Base-by-base conservation (phyloP, 371 early-diverging fungal genomes). In the Fennellomyces sp. region DNA sequence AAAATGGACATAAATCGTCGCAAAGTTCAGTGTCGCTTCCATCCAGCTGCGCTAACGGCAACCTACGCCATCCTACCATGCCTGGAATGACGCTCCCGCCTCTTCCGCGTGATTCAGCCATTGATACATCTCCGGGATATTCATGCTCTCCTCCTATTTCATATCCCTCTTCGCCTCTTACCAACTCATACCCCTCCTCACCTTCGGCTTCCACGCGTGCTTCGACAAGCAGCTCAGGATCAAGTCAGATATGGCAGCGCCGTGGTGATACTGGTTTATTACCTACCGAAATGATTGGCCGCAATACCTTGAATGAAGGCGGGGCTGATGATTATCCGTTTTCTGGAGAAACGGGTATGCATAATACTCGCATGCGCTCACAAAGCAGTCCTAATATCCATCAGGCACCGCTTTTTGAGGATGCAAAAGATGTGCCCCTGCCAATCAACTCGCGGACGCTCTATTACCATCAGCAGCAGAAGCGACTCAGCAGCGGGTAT, bases 371-470 rank as follows among this genome's bases (percentile, higher is more conserved):
- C 4, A 66, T 70, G 47, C 69, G 88, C 26, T 85, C 86, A 7
- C 81, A 82, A 28, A 86, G 86, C 57, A 88, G 75, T 53, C 85
- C 88, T 25, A 84, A 84, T 58, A 84, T 87, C 26, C 85, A 85
- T 19, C 54, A 33, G 25, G 11, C 39, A 21, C 28, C 33, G 48
- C 39, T 3, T 31, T 51, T 15, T 26, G 41, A 56, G 33, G 63
- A 6, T 23, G 23, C 45, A 66, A 60, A 19, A 61, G 59, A 62
- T 3, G 60, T 36, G 3, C 35, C 63, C 7, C 33, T 49, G 17
- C 58, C 61, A 1, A 38, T 49, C 49, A 66, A 53, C 53, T 63
- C 73, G 15, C 61, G 75, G 41, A 69, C 68, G 42, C 28, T 60
- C 13, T 65, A 69, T 56, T 13, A 58, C 25, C 21, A 45, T 23